These are phyloP conservation scores for Moniliophthora roreri DNA, from an alignment of 1,284 basidiomycete species.

Conservation along the genomic window DNA sequence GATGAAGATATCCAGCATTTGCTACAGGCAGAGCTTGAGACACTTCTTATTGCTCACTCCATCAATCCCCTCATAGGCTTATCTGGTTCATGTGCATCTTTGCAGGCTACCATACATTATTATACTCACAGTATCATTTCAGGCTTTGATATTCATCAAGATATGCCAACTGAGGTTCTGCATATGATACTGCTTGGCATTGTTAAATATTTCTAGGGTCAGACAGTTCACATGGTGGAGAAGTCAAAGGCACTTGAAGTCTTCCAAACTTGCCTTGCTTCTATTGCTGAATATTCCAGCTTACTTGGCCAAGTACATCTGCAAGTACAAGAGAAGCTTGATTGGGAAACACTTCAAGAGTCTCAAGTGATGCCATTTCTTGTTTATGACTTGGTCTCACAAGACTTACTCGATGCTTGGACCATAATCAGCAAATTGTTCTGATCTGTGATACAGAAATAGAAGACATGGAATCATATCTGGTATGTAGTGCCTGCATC, in stretches of 20 bases:
- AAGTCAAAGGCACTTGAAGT: slow-evolving; percentile 7
- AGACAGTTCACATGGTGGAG: slow-evolving; percentile 6
- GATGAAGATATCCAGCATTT: not conserved
- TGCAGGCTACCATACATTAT: not conserved
- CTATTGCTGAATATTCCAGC: slow-evolving; percentile 18
- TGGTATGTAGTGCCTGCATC: slow-evolving; percentile 8
- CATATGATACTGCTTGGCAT: slow-evolving; percentile 35
- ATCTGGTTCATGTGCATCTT: too few species aligned
- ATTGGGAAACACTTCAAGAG: slow-evolving; percentile 30
- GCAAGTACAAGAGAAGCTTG: slow-evolving; percentile 21
- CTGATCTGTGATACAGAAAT: slow-evolving; percentile 26
- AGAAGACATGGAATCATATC: slow-evolving; percentile 15
- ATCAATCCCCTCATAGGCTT: not conserved
- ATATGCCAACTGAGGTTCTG: slow-evolving; percentile 36
- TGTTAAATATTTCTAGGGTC: slow-evolving; percentile 34
- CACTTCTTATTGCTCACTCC: not conserved
- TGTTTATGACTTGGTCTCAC: slow-evolving; percentile 20
- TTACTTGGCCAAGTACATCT: slow-evolving; percentile 23
- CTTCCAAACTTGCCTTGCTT: slow-evolving; percentile 16
- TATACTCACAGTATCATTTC: not conserved
- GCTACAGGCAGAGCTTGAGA: not conserved
- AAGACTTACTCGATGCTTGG: slow-evolving; percentile 15
- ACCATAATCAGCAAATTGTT: slow-evolving; percentile 16
- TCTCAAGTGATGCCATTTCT: slow-evolving; percentile 21
- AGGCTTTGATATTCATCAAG: slow-evolving; percentile 30